Base-by-base conservation (phyloP, 306 rosid genomes). In the Malus sieversii region DNA sequence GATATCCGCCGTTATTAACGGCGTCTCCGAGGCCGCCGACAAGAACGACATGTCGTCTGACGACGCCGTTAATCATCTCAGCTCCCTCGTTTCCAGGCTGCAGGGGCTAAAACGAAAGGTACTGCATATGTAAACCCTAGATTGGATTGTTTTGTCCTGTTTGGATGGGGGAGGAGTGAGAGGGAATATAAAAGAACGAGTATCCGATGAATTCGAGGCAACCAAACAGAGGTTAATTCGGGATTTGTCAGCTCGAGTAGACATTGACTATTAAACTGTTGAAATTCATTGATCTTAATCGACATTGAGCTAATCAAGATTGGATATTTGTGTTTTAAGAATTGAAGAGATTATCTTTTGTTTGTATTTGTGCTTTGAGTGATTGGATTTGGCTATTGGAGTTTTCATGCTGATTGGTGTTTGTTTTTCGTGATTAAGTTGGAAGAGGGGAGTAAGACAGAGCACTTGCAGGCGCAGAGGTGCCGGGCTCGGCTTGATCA, bases 31-130 rank as follows among this genome's bases (percentile, higher is more conserved):
- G 23, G 96, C 86, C 15, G 85, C 86, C 57, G 81, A 85, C 68
- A 76, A 81, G 45, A 74, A 82, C 25, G 87, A 77, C 64, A 44
- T 88, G 15, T 85, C 91, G 38, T 71, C 77, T 0, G 90, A 86
- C 71, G 97, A 85, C 45, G 99, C 99, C 44, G 90, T 89, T 51
- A 79, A 66, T 44, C 93, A 89, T 75, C 95, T 95, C 22, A 90
- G 70, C 86, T 90, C 97, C 52, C 97, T 95, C 18, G 97, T 95
- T 48, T 90, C 85, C 66, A 90, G 90, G 80, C 75, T 95, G 53
- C 97, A 95, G 76, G 97, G 96, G 44, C 90, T 95, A 66, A 95
- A 92, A 81, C 79, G 97, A 75, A 95, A 95, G 95, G 97, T 95
- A 77, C 33, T 69, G 65, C 48, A 77, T 75, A 18, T 4, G 11